Percentiles rank a stretch among this genome's conserved stretches.
Conservation (phyloP, 805 yeast species). For the Starmerella apis region DNA sequence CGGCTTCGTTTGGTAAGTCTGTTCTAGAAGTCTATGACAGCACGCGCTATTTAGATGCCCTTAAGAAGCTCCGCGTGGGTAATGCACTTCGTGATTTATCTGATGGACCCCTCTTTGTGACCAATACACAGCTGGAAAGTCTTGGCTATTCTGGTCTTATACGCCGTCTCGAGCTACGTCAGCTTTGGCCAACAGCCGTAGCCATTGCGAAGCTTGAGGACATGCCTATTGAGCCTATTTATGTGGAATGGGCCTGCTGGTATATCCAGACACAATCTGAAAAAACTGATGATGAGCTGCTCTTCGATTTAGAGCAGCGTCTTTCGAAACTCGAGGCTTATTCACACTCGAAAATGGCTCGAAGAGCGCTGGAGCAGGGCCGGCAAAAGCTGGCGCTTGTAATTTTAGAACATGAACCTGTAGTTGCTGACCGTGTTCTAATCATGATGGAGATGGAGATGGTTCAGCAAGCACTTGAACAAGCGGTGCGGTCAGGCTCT, state of each 20-base stretch:
- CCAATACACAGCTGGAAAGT: conserved; percentile 42
- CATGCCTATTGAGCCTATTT: conserved; percentile 44
- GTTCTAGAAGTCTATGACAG: conserved; percentile 44
- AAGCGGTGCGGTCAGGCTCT: conserved; percentile 52
- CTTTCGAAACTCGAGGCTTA: conserved; percentile 37
- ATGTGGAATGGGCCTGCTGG: conserved; percentile 69
- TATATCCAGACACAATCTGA: conserved; percentile 47
- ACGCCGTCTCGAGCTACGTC: conserved; percentile 46
- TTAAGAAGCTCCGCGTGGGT: conserved; percentile 53
- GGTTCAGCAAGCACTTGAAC: conserved; percentile 53
- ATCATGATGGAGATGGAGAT: conserved; percentile 63
- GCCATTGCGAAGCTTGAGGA: conserved; percentile 46
- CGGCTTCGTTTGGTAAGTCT: conserved; percentile 80
- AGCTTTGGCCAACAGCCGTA: conserved; percentile 51
- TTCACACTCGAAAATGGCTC: conserved; percentile 50
- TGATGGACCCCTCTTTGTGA: conserved; percentile 40
- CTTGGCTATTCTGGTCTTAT: conserved; percentile 52
- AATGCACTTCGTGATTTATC: conserved; percentile 49
- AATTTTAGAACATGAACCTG: conserved; percentile 59
- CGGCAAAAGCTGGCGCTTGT: conserved; percentile 55
- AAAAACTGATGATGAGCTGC: conserved; percentile 48
- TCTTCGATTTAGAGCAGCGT: conserved; percentile 40
- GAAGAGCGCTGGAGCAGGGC: conserved; percentile 72
- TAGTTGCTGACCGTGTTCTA: conserved; percentile 49
- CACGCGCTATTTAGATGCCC: conserved; percentile 49